A percentile compares a stretch with the other conserved stretches of the same genome.
These are phyloP conservation scores for Aureobasidium subglaciale DNA, from an alignment of 2,329 filamentous ascomycete genomes.

Conservation along the genomic window DNA sequence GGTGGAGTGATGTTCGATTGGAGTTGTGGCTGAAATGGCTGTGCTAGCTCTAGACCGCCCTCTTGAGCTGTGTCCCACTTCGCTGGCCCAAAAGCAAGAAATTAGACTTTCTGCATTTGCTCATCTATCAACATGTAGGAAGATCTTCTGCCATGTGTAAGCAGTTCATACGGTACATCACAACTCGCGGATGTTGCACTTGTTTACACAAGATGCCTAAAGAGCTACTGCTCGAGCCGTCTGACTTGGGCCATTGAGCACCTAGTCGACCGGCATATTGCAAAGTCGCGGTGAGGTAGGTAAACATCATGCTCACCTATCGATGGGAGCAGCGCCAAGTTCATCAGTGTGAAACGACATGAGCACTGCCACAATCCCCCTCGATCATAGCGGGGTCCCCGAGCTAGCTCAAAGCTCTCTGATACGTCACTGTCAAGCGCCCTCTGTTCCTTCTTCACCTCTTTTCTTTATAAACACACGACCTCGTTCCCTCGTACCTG, in stretches of 20 bases:
- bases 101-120: background rate
- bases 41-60: background rate
- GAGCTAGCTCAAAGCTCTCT: background rate
- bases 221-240: too few species aligned
- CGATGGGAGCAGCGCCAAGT: background rate
- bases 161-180: too few species aligned
- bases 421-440: background rate
- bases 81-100: background rate
- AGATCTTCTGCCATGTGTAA: too few species aligned
- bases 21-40: background rate
- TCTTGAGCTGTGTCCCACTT: background rate
- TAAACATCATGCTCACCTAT: background rate
- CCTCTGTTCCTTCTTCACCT: background rate
- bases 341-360: conserved; percentile 2
- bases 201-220: too few species aligned
- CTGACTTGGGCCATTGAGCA: too few species aligned
- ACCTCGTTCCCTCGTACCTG: background rate
- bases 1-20: background rate
- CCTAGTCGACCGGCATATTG: too few species aligned
- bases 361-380: background rate
- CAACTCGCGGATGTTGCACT: too few species aligned
- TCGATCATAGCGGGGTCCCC: conserved; percentile 7
- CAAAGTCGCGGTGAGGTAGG: too few species aligned
- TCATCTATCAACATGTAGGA: too few species aligned
- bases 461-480: background rate